phyloP scores from a whole-genome alignment of 1,284 basidiomycete genomes.

The Ganoderma multipileum region DNA sequence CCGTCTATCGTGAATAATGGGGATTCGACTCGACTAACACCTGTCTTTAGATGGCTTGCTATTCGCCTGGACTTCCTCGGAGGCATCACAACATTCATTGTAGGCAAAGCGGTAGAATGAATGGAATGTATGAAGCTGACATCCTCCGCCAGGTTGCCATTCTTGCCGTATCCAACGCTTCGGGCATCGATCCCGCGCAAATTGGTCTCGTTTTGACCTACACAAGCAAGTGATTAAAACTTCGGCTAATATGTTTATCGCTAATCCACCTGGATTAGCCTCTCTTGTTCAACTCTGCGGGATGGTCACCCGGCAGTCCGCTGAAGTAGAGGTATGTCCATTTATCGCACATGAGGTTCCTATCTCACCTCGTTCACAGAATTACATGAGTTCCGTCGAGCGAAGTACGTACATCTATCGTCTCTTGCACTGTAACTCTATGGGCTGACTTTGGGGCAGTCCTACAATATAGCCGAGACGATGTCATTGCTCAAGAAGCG shows the following conservation, averaged over 20 bases:
- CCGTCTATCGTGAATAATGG: slow-evolving; percentile 20
- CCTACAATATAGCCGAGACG: slow-evolving; percentile 64
- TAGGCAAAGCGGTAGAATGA: slow-evolving; percentile 43
- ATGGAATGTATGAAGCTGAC: slow-evolving; percentile 32
- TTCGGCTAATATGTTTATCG: neutral
- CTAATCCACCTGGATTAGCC: slow-evolving; percentile 38
- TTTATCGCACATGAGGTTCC: neutral
- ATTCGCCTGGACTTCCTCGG: slow-evolving; percentile 82
- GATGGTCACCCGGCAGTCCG: slow-evolving; percentile 64
- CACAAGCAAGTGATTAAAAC: slow-evolving; percentile 47
- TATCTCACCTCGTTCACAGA: slow-evolving; percentile 43
- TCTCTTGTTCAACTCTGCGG: slow-evolving; percentile 63
- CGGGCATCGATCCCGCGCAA: slow-evolving; percentile 68
- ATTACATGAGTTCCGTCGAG: slow-evolving; percentile 81
- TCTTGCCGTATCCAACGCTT: slow-evolving; percentile 56
- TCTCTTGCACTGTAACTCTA: too few species aligned
- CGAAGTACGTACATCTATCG: slow-evolving; percentile 46
- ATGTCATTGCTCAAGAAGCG: slow-evolving; percentile 68
- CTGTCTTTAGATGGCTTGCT: slow-evolving; percentile 67
- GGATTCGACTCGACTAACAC: neutral
- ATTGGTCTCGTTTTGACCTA: slow-evolving; percentile 81
- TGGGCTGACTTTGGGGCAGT: slow-evolving; percentile 42
- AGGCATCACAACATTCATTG: slow-evolving; percentile 67
- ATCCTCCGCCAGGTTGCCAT: slow-evolving; percentile 51
- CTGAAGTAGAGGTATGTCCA: slow-evolving; percentile 64